Conservation (phyloP, 345 rosid genomes). For the Euphorbia pulcherrima region DNA sequence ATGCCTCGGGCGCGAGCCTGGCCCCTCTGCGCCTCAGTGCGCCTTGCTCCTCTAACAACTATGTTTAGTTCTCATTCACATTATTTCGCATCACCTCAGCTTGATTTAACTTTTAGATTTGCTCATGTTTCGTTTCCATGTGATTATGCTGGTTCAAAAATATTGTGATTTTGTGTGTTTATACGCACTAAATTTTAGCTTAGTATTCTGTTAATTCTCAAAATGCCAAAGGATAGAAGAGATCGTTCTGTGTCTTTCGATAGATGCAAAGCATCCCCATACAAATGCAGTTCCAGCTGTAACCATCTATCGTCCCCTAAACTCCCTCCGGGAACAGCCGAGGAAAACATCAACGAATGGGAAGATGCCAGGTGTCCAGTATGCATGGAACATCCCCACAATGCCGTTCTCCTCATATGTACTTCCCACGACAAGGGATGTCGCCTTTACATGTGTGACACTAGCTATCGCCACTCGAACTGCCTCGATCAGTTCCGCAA, state of each 20-base stretch:
- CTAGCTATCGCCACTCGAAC: conserved; percentile 94
- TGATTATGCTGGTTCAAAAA: conserved; percentile 1
- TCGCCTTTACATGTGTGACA: conserved; percentile 94
- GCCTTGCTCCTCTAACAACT: too few relatives aligned
- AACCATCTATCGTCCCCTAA: conserved; percentile 37
- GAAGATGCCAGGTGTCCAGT: conserved; percentile 95
- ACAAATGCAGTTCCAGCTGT: conserved; percentile 56
- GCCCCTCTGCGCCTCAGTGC: too few relatives aligned
- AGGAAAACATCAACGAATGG: conserved; percentile 73
- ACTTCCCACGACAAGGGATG: conserved; percentile 92
- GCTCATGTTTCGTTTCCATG: background rate
- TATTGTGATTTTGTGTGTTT: conserved; percentile 2
- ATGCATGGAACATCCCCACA: conserved; percentile 99
- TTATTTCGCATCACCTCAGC: background rate
- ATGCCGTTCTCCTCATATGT: conserved; percentile 85
- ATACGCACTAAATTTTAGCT: background rate
- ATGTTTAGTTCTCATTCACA: background rate
- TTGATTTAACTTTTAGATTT: background rate
- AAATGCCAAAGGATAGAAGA: conserved; percentile 93
- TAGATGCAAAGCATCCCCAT: conserved; percentile 53
- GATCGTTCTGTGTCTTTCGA: conserved; percentile 65
- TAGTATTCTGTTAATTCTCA: background rate
- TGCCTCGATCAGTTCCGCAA: conserved; percentile 88
- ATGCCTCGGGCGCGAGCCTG: too few relatives aligned
- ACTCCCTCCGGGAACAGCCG: conserved; percentile 43